Percentiles rank a stretch among this genome's conserved stretches.
These are phyloP conservation scores for Pilobolus umbonatus DNA, from an alignment of 192 early-diverging fungal genomes.

Conservation along the genomic window DNA sequence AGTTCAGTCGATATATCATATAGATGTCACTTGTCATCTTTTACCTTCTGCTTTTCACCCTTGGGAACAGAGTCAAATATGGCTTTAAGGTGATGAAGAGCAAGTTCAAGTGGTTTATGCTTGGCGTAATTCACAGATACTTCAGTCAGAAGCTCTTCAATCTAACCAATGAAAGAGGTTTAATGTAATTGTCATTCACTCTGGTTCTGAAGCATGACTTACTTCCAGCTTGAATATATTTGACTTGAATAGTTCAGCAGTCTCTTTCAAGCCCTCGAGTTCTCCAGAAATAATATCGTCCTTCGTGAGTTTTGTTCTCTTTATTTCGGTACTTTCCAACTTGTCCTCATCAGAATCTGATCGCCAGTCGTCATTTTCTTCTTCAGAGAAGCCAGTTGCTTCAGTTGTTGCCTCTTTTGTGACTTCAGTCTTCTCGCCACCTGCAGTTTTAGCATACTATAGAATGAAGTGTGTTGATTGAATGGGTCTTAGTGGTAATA, in stretches of 20 bases:
- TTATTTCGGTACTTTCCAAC: constrained; percentile 1
- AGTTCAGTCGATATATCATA: constrained; percentile 15
- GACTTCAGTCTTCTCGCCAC: constrained; percentile 17
- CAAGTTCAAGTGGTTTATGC: constrained; percentile 53
- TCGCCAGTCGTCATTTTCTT: constrained; percentile 41
- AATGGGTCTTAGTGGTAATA: no score
- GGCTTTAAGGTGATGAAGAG: constrained; percentile 63
- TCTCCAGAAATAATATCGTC: constrained; percentile 56
- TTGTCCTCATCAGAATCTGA: constrained; percentile 37
- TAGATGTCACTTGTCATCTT: not conserved
- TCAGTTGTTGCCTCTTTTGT: constrained; percentile 19
- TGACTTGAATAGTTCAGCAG: constrained; percentile 77
- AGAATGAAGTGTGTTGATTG: no score
- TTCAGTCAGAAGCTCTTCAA: constrained; percentile 72
- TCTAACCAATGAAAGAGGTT: constrained; percentile 24
- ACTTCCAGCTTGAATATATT: constrained; percentile 91
- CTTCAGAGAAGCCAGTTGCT: constrained; percentile 23
- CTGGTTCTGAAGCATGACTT: not conserved
- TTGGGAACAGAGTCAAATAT: constrained; percentile 58
- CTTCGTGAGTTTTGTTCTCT: constrained; percentile 6
- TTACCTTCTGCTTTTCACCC: constrained; percentile 48
- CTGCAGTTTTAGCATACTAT: constrained; percentile 1
- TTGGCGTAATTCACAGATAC: constrained; percentile 59
- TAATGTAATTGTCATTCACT: not conserved
- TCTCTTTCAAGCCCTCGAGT: constrained; percentile 79